A percentile compares a stretch with the other conserved stretches of the same genome.
phyloP scores from a whole-genome alignment of 2,329 filamentous ascomycete genomes.

The Fusarium denticulatum region DNA sequence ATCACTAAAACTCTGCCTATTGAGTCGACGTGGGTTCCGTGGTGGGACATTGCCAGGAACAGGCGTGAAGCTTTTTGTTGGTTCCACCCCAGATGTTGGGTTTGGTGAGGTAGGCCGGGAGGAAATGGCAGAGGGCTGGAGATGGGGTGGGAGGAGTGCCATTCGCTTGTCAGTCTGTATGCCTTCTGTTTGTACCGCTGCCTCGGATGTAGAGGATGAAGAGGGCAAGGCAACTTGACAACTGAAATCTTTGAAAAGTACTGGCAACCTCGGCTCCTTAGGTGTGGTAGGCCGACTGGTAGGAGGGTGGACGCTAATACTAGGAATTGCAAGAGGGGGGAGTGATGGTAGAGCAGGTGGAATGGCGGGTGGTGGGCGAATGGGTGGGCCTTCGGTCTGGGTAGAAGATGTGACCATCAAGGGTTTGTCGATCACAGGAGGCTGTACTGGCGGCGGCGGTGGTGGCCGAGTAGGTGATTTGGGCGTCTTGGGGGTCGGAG shows the following conservation, averaged over 20 bases:
- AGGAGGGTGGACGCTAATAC: slow-evolving; percentile 91
- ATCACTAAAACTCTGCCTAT: slow-evolving; percentile 58
- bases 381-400: slow-evolving; percentile 62
- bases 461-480: slow-evolving; percentile 54
- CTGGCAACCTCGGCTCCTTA: slow-evolving; percentile 77
- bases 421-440: slow-evolving; percentile 49
- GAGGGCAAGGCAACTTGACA: slow-evolving; percentile 73
- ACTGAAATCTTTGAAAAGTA: slow-evolving; percentile 82
- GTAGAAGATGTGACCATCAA: slow-evolving; percentile 66
- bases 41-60: slow-evolving; percentile 65
- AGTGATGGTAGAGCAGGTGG: slow-evolving; percentile 40
- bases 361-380: background rate
- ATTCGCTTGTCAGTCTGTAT: slow-evolving; percentile 85
- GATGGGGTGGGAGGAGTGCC: slow-evolving; percentile 77
- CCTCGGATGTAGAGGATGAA: slow-evolving; percentile 45
- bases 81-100: slow-evolving; percentile 42
- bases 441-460: slow-evolving; percentile 46
- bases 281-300: slow-evolving; percentile 84
- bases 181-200: slow-evolving; percentile 82
- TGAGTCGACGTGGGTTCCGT: slow-evolving; percentile 68
- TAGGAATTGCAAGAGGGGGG: slow-evolving; percentile 71
- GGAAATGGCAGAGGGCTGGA: slow-evolving; percentile 80
- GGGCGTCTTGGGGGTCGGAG: slow-evolving; percentile 67
- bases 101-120: slow-evolving; percentile 68
- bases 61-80: slow-evolving; percentile 60